Conservation (phyloP, 768 basidiomycete species). For the Phaeotremella skinneri region DNA sequence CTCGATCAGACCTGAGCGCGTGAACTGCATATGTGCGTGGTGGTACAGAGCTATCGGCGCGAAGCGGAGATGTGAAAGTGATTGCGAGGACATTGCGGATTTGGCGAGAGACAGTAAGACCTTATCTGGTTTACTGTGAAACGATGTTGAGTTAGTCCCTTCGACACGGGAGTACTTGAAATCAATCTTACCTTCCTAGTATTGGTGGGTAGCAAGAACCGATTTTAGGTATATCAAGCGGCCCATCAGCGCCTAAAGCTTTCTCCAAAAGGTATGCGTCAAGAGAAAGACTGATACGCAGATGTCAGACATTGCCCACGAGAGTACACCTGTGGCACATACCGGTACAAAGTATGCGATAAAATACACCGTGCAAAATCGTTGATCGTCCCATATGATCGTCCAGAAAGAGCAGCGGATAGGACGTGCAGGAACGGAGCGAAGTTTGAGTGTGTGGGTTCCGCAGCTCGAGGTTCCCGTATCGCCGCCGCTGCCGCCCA, state of each 20-base stretch:
- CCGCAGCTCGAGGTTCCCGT: background rate
- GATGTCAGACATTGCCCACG: background rate
- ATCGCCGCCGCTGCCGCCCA: constrained; percentile 25
- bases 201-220: constrained; percentile 20
- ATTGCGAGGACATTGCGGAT: constrained; percentile 17
- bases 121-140: constrained; percentile 19
- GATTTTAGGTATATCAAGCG: constrained; percentile 15
- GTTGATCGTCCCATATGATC: constrained; percentile 9
- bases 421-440: constrained; percentile 24
- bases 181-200: constrained; percentile 20
- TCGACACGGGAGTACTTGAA: background rate
- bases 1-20: constrained; percentile 36
- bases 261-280: constrained; percentile 32
- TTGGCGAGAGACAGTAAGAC: constrained; percentile 19
- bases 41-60: constrained; percentile 40
- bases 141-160: background rate
- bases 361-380: constrained; percentile 38
- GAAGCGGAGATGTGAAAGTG: constrained; percentile 21
- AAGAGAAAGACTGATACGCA: constrained; percentile 10
- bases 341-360: constrained; percentile 37
- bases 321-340: background rate
- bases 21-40: constrained; percentile 34
- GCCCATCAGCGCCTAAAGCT: constrained; percentile 21
- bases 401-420: constrained; percentile 15
- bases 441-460: background rate